A percentile compares a stretch with the other conserved stretches of the same genome.
phyloP scores from a whole-genome alignment of 1,284 basidiomycete species.

The Malassezia nana region DNA sequence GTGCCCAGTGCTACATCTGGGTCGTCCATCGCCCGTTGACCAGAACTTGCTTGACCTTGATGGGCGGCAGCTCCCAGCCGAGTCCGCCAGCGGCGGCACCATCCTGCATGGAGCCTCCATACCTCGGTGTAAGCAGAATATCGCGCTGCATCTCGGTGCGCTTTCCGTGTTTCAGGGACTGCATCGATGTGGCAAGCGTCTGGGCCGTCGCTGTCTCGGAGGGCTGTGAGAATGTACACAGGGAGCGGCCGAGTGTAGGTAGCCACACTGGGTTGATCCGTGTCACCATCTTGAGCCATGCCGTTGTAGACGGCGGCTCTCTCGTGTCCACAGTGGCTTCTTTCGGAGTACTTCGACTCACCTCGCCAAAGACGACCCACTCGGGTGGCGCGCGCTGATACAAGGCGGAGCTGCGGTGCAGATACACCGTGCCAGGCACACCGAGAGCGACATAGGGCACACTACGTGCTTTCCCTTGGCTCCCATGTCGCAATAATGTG shows the following conservation, averaged over 20 bases:
- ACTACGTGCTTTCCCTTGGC: constrained; percentile 61
- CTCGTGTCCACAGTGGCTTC: constrained; percentile 11
- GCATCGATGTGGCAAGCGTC: constrained; percentile 9
- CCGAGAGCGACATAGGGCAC: constrained; percentile 77
- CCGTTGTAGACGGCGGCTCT: constrained; percentile 6
- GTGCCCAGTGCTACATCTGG: constrained; percentile 11
- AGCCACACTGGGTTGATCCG: constrained; percentile 79
- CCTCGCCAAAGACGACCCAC: constrained; percentile 73
- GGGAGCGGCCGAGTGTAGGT: constrained; percentile 62
- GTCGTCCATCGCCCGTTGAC: constrained; percentile 38
- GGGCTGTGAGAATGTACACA: constrained; percentile 84
- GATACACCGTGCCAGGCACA: constrained; percentile 67
- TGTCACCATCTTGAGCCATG: constrained; percentile 39
- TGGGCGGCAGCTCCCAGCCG: constrained; percentile 40
- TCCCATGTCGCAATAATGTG: constrained; percentile 30
- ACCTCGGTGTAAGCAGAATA: constrained; percentile 38
- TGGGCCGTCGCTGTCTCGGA: constrained; percentile 15
- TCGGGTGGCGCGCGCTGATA: constrained; percentile 65
- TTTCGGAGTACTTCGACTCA: constrained; percentile 46
- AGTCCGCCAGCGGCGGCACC: constrained; percentile 27
- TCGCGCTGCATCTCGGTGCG: constrained; percentile 12
- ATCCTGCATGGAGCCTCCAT: constrained; percentile 34
- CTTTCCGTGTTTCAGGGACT: constrained; percentile 20
- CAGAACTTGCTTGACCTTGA: constrained; percentile 35
- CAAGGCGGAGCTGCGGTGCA: constrained; percentile 79